Evolutionary conservation across 805 yeast species (phyloP).

Genomic region (Pichia nanzhaoensis): DNA sequence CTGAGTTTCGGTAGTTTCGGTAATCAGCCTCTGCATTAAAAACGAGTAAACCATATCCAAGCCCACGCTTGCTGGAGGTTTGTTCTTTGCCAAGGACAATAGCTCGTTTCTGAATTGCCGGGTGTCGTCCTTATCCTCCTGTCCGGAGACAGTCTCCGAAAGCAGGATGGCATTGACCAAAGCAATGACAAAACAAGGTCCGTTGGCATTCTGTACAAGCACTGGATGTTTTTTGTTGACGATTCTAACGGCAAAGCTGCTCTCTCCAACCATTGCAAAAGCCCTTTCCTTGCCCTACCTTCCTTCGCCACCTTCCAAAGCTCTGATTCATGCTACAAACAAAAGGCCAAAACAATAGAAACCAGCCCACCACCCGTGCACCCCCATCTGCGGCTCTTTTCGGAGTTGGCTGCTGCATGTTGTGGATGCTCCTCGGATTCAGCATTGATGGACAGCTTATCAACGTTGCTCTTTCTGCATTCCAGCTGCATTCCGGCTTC

Average conservation of each 20-base stretch:
- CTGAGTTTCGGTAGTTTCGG: background rate
- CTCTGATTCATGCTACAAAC: too few species aligned
- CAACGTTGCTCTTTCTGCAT: too few species aligned
- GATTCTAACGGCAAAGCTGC: too few species aligned
- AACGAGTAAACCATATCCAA: conserved; percentile 2
- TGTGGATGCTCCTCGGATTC: too few species aligned
- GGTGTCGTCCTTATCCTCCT: background rate
- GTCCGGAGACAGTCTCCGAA: background rate
- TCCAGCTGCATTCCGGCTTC: too few species aligned
- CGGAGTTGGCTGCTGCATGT: too few species aligned
- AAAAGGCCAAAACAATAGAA: too few species aligned
- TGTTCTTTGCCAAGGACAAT: background rate
- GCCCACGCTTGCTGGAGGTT: background rate
- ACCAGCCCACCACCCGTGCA: background rate
- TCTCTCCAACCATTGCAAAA: too few species aligned
- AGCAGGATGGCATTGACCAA: conserved; percentile 63
- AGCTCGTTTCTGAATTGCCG: background rate
- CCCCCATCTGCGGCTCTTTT: too few species aligned
- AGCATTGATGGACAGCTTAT: too few species aligned
- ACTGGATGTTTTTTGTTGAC: conserved; percentile 26
- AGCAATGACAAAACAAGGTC: conserved; percentile 85
- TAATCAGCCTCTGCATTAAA: background rate
- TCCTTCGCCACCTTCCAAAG: too few species aligned
- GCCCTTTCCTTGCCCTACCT: too few species aligned
- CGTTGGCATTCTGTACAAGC: conserved; percentile 71